Evolutionary conservation across 2,329 filamentous ascomycete genomes (phyloP), one percentile per base, ranked within the genome.

Genomic region (Cladosporium sp.): DNA sequence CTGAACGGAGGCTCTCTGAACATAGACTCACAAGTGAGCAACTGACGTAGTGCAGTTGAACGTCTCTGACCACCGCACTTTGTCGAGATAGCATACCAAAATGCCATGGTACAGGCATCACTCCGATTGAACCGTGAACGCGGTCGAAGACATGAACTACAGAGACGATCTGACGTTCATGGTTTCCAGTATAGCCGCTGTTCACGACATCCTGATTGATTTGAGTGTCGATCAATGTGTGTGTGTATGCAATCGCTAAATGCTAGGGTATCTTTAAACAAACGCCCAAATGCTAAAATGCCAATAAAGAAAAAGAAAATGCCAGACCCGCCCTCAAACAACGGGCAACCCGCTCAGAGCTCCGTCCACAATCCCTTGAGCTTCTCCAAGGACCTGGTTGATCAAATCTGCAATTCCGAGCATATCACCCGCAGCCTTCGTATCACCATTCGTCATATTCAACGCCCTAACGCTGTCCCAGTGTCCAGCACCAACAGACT

Each of bases 401-500:
- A 56, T 47, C 42, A 56, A 20, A 14, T 49, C 20, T n/a, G 17
- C 42, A n/a, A 56, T 42, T 1, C 54, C 54, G 6, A 56, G 42
- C 11, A 62, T 57, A 52, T 65, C 56, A 43, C 64, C 51, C 11
- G 65, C 66, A 11, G 30, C 55, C 12, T 50, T 25, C 34, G 64
- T 45, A 42, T 62, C 59, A 1, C 65, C 65, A 55, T 64, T 47
- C 47, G 65, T 66, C 17, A 62, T 58, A 51, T 69, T 69, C 39
- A 69, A 37, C 38, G 66, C 65, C 45, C 59, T 52, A 12, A 67
- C 60, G 37, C 63, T 64, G 19, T 55, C 55, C 47, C 64, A 55
- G 40, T 59, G 62, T 2, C 37, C 49, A 5, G 52, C 65, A 11
- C 63, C 64, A 40, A 64, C 39, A 36, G 38, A 57, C 19, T 63